Evolutionary conservation across 2,329 filamentous ascomycete genomes (phyloP).

Genomic region (Botryotinia calthae): DNA sequence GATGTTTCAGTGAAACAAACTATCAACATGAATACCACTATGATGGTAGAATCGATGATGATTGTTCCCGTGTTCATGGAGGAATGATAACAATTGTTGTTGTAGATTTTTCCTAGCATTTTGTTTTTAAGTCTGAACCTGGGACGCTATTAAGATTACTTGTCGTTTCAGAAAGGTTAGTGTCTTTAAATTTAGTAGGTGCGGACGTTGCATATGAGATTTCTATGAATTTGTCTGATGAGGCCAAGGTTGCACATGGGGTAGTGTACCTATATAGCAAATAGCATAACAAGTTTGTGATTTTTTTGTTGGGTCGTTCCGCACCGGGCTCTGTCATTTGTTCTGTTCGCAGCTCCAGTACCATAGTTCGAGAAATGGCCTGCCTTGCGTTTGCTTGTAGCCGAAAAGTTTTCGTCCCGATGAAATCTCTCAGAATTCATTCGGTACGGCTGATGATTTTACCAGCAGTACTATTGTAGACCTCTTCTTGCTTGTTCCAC

Average conservation of each 20-base stretch:
- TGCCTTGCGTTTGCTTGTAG: neutral
- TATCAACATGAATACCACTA: neutral
- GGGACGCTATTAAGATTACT: neutral
- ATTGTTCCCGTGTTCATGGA: neutral
- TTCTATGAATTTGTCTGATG: neutral
- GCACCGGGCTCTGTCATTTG: neutral
- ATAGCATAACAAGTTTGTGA: neutral
- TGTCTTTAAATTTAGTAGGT: neutral
- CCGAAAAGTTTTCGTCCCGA: neutral
- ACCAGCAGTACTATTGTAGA: neutral
- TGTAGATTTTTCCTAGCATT: neutral
- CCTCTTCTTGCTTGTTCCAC: accelerated
- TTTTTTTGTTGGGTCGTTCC: neutral
- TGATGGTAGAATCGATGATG: neutral
- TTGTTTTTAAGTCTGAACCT: neutral
- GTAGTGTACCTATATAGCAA: neutral
- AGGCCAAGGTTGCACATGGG: neutral
- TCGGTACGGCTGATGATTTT: neutral
- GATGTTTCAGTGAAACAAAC: neutral
- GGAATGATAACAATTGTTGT: neutral
- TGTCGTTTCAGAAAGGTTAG: neutral
- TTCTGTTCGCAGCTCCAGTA: neutral
- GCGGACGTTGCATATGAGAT: neutral
- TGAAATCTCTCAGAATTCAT: neutral
- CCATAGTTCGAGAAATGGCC: neutral